phyloP scores from a whole-genome alignment of 2,329 filamentous ascomycete genomes.

The Furcasterigmium furcatum region DNA sequence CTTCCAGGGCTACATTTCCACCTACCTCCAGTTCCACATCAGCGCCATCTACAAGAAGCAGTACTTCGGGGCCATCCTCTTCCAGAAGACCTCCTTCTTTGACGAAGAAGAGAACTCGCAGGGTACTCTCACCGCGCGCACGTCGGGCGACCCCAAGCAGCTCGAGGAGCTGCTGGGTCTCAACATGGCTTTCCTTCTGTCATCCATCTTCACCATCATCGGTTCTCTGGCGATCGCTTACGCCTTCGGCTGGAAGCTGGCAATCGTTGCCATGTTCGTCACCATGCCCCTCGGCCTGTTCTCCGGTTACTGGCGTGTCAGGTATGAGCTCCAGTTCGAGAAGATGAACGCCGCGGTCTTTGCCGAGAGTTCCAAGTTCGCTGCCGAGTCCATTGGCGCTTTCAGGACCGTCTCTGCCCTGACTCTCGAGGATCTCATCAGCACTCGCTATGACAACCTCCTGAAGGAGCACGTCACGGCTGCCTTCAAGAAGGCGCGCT shows the following conservation, averaged over 20 bases:
- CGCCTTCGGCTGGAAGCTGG: slow-evolving; percentile 73
- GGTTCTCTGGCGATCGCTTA: slow-evolving; percentile 67
- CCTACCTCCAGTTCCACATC: slow-evolving; percentile 42
- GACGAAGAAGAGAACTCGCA: slow-evolving; percentile 57
- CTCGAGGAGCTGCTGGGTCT: slow-evolving; percentile 60
- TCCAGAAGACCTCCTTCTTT: slow-evolving; percentile 58
- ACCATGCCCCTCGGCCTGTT: slow-evolving; percentile 47
- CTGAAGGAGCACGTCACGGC: slow-evolving; percentile 54
- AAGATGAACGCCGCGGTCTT: slow-evolving; percentile 67
- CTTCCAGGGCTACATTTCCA: slow-evolving; percentile 39
- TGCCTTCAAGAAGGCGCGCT: slow-evolving; percentile 60
- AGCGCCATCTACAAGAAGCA: slow-evolving; percentile 55
- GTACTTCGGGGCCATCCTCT: slow-evolving; percentile 59
- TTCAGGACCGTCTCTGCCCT: slow-evolving; percentile 71
- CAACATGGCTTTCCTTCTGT: slow-evolving; percentile 60
- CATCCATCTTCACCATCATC: slow-evolving; percentile 62
- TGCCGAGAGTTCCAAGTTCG: slow-evolving; percentile 69
- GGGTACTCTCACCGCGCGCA: slow-evolving; percentile 55
- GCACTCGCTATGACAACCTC: slow-evolving; percentile 56
- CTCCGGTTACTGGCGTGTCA: slow-evolving; percentile 48
- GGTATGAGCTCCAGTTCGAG: slow-evolving; percentile 64
- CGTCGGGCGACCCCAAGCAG: slow-evolving; percentile 55
- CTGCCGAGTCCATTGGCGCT: slow-evolving; percentile 69
- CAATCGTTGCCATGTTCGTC: slow-evolving; percentile 63
- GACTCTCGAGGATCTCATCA: slow-evolving; percentile 66